These are phyloP conservation scores for Coemansia sp. DNA, from an alignment of 192 early-diverging fungal genomes.

Conservation along the genomic window DNA sequence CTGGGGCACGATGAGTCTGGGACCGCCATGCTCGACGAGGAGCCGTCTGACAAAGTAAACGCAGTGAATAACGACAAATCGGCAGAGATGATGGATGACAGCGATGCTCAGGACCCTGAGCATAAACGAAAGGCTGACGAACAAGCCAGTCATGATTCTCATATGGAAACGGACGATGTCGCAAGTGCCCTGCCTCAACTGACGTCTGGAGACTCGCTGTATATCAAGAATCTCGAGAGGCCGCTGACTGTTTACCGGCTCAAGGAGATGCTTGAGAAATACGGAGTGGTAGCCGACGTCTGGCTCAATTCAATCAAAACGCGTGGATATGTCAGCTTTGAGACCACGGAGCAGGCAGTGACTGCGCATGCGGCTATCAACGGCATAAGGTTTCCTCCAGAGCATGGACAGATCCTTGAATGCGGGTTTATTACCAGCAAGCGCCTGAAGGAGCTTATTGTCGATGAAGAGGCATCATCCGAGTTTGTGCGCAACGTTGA, in stretches of 20 bases:
- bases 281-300: conserved; percentile 20
- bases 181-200: not conserved
- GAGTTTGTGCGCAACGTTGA: conserved; percentile 35
- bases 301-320: conserved; percentile 55
- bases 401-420: conserved; percentile 37
- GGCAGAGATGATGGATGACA: conserved; percentile 3
- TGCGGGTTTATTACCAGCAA: conserved; percentile 37
- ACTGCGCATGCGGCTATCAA: conserved; percentile 28
- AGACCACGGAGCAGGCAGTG: conserved; percentile 15
- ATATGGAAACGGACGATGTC: conserved; percentile 12
- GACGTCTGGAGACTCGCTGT: conserved; percentile 17
- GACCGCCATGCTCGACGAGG: conserved; percentile 2
- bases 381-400: conserved; percentile 33
- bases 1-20: not conserved
- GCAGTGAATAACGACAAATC: not conserved
- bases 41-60: not conserved
- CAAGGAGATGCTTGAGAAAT: conserved; percentile 34
- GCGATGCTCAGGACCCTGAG: not conserved
- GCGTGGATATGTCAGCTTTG: conserved; percentile 42
- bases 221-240: conserved; percentile 45
- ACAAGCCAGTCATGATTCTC: not conserved
- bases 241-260: conserved; percentile 38
- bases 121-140: not conserved
- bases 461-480: conserved; percentile 22
- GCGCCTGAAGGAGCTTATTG: conserved; percentile 37